Evolutionary conservation across 805 yeast species (phyloP).

Genomic region (Yamadazyma nakazawae): DNA sequence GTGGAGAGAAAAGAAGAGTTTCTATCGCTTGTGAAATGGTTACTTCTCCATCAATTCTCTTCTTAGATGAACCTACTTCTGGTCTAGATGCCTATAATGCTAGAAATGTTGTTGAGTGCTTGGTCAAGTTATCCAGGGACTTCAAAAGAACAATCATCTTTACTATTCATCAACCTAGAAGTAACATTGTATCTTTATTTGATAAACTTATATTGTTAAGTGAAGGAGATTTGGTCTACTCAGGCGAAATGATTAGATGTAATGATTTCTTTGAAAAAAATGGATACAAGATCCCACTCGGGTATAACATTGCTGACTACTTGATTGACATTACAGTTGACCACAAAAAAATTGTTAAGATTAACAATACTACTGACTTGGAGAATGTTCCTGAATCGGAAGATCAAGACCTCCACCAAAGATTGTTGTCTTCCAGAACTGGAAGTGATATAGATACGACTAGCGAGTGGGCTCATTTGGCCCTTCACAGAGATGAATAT

Average conservation of each 20-base stretch:
- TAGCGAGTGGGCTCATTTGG: conserved; percentile 83
- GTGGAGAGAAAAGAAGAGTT: conserved; percentile 72
- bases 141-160: conserved; percentile 85
- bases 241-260: conserved; percentile 78
- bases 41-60: conserved; percentile 67
- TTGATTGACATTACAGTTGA: conserved; percentile 87
- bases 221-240: conserved; percentile 80
- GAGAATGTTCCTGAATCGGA: conserved; percentile 13
- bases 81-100: conserved; percentile 96
- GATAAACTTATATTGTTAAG: conserved; percentile 79
- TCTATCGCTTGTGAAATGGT: conserved; percentile 79
- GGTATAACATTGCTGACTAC: conserved; percentile 92
- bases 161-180: conserved; percentile 96
- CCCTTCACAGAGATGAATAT: conserved; percentile 73
- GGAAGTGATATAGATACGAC: conserved; percentile 53
- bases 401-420: conserved; percentile 26
- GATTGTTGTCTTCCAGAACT: conserved; percentile 21
- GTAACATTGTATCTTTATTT: conserved; percentile 89
- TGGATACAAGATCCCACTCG: conserved; percentile 82
- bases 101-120: conserved; percentile 79
- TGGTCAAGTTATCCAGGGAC: conserved; percentile 74
- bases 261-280: conserved; percentile 68
- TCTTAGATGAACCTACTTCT: conserved; percentile 89
- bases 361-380: conserved; percentile 14
- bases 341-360: conserved; percentile 33